Base-by-base conservation (phyloP, 2,329 filamentous ascomycete genomes). In the Trichophyton rubrum region DNA sequence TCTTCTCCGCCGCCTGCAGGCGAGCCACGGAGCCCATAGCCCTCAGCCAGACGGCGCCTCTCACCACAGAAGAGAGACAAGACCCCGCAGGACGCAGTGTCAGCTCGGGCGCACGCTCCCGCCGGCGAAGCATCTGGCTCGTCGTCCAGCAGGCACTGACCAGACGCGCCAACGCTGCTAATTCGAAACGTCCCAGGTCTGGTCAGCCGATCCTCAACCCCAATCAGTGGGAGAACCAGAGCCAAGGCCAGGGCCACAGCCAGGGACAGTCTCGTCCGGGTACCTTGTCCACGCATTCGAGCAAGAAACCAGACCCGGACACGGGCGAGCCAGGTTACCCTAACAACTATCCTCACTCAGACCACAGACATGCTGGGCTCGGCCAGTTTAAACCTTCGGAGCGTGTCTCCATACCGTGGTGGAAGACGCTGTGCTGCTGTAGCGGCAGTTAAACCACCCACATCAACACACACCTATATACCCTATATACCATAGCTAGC, bases 21-120 rank as follows among this genome's bases (percentile, higher is more conserved):
- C 30, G 49, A 13, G 13, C 49, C 5, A 20, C 15, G 1, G 49
- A 59, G 33, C 43, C 61, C 22, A 59, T 64, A 60, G 62, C 62
- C 11, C 64, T 63, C 58, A 63, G 61, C 41, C 59, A 62, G 38
- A 66, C 64, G 30, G 63, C 64, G 20, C 63, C 64, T 58, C 63
- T 66, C n/a, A 66, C 64, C 13, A 62, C 59, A 15, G 55, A 62
- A 22, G 64, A 66, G 49, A 55, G 56, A 56, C 49, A 35, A 4
- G 27, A 55, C 13, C 27, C 27, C 3, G 3, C 49, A 20, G 49
- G n/a, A 35, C 49, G n/a, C 27, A 55, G 49, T n/a, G 7, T 35
- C 20, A 17, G 4, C 27, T 35, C 49, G 3, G 49, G 17, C 20
- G 13, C 27, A 1, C 24, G n/a, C 5, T 9, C 6, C 49, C 49